Evolutionary conservation across 208 protist genomes (phyloP), one percentile per base, ranked within the genome.

Genomic region (Trypanosoma melophagium): DNA sequence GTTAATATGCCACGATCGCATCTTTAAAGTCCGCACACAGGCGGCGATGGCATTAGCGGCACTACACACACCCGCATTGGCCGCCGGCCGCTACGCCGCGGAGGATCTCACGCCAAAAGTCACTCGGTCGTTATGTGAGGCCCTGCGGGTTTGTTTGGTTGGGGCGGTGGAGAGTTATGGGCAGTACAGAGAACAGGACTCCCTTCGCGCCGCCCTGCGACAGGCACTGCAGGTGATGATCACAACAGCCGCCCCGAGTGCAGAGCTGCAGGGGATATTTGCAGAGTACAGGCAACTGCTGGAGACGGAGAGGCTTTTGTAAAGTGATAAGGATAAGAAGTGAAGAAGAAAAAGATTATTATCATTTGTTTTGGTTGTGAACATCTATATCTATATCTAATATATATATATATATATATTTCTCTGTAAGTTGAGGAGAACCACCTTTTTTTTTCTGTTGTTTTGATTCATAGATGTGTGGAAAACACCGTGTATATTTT

Each of bases 11-110:
- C 71, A 72, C 14, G 89, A 95, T 35, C 74, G 79, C 51, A 88
- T 87, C 40, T 91, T 90, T 66, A 95, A 95, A 60, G 89, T 95
- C 19, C 86, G 86, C 61, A 90, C 83, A n/a, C 86, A 89, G 67
- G 86, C 86, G 16, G 89, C 84, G 7, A 65, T 41, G 2, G 83
- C 89, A 7, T 71, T 95, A 10, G 79, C 61, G 2, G 73, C 66
- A 31, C 49, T 81, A 12, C 63, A 66, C 4, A 47, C 63, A 60
- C 63, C 53, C 57, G 86, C 25, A 53, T 59, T 84, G 21, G 55
- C 53, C 44, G 54, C 74, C 2, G 78, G 72, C 10, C 55, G 60
- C 25, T 83, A 80, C 68, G 76, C 61, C 35, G 57, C 56, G 9
- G 66, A 65, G 0, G 87, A 89, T 51, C 53, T 87, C 38, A 77